Conservation (phyloP, 2,329 filamentous ascomycete species). For the Fusarium sarcochroum region DNA sequence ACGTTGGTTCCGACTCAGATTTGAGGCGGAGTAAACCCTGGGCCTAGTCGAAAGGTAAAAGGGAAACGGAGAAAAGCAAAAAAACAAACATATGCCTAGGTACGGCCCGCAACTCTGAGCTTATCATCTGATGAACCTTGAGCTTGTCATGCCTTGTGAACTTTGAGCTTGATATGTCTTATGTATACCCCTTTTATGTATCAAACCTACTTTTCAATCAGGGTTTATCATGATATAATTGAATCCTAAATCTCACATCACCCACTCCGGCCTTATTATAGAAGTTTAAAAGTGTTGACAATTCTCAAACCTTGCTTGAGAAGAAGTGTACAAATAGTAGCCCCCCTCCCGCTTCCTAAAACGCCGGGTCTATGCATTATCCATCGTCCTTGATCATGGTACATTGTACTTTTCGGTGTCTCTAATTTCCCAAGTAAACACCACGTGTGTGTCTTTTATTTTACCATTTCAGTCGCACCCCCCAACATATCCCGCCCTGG, state of each 20-base stretch:
- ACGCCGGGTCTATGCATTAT: slow-evolving; percentile 24
- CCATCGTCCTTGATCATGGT: slow-evolving; percentile 4
- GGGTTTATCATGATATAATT: slow-evolving; percentile 8
- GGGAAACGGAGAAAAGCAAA: background rate
- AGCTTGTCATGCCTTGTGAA: too few species aligned
- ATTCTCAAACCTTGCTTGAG: background rate
- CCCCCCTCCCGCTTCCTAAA: background rate
- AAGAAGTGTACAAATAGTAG: background rate
- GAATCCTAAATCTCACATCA: slow-evolving; percentile 13
- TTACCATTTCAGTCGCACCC: slow-evolving; percentile 5
- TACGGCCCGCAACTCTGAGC: slow-evolving; percentile 13
- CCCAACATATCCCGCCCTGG: slow-evolving; percentile 9
- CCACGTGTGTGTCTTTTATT: background rate
- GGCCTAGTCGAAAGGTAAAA: background rate
- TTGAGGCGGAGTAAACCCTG: background rate
- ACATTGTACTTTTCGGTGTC: background rate
- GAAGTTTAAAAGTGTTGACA: background rate
- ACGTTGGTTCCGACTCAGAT: slow-evolving; percentile 7
- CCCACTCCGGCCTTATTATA: background rate
- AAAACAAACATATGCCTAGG: background rate
- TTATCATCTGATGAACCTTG: background rate
- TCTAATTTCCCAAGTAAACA: background rate
- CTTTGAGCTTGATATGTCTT: slow-evolving; percentile 25
- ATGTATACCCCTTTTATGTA: slow-evolving; percentile 23
- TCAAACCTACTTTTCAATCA: slow-evolving; percentile 2